A percentile compares a stretch with the other conserved stretches of the same genome.
Evolutionary conservation across 495 filamentous ascomycete genomes (phyloP).

Genomic region (Staphylotrichum longicolle): DNA sequence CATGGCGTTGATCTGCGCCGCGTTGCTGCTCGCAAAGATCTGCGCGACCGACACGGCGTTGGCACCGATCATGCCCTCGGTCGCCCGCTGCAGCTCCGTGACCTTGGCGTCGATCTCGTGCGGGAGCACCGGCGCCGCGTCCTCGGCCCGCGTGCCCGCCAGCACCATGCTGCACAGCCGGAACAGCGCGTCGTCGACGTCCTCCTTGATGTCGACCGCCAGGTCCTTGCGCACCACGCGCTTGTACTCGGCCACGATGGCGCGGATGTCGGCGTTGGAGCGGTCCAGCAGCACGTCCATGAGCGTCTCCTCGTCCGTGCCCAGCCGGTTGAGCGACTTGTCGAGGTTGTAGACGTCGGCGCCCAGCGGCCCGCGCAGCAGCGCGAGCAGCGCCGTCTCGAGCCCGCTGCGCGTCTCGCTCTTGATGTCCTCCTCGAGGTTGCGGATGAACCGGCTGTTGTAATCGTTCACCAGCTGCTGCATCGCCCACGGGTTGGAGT

Average conservation of each 20-base stretch:
- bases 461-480: conserved; percentile 8
- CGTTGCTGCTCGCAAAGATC: conserved; percentile 12
- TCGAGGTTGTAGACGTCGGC: conserved; percentile 2
- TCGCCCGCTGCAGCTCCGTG: conserved; percentile 12
- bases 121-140: conserved; percentile 8
- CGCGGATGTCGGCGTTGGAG: conserved; percentile 10
- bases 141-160: conserved; percentile 9
- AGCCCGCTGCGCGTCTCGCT: conserved; percentile 9
- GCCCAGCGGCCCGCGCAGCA: conserved; percentile 5
- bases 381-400: conserved; percentile 7
- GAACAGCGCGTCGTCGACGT: conserved; percentile 12
- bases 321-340: conserved; percentile 13
- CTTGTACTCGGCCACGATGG: conserved; percentile 9
- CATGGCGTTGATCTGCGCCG: not conserved
- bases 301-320: conserved; percentile 14
- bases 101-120: conserved; percentile 11
- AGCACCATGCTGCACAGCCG: conserved; percentile 13
- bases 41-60: conserved; percentile 10
- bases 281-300: conserved; percentile 11
- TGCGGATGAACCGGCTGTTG: conserved; percentile 11
- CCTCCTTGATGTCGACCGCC: conserved; percentile 4
- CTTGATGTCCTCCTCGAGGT: conserved; percentile 11
- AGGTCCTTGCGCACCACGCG: not conserved
- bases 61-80: conserved; percentile 9
- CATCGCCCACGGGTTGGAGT: conserved; percentile 9